phyloP scores from a whole-genome alignment of 805 yeast species.

The Danielia oregonensis region DNA sequence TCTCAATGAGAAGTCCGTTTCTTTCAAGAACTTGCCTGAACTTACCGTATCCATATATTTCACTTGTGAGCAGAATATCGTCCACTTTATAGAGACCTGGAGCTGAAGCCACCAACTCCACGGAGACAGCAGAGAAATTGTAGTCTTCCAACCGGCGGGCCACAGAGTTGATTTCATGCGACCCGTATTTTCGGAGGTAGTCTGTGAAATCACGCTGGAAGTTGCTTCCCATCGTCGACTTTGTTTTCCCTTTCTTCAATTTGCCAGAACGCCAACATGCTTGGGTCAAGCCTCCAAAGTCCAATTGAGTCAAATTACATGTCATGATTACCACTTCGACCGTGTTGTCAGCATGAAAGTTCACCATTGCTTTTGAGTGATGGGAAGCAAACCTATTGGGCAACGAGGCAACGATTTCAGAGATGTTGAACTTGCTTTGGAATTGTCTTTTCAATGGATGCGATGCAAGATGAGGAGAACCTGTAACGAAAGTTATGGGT shows the following conservation, averaged over 20 bases:
- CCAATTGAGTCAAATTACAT: conserved; percentile 53
- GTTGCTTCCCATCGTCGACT: conserved; percentile 2
- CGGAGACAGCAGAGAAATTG: conserved; percentile 47
- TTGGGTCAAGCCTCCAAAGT: conserved; percentile 57
- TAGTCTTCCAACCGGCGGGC: conserved; percentile 25
- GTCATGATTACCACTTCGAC: conserved; percentile 56
- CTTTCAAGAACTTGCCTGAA: conserved; percentile 38
- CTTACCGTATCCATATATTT: conserved; percentile 46
- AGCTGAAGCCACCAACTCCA: conserved; percentile 52
- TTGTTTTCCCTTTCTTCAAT: conserved; percentile 14
- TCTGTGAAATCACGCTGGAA: conserved; percentile 45
- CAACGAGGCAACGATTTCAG: conserved; percentile 29
- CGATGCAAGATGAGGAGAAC: conserved; percentile 14
- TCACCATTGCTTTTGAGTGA: conserved; percentile 67
- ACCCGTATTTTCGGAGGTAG: conserved; percentile 45
- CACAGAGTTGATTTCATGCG: conserved; percentile 22
- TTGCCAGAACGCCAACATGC: conserved; percentile 63
- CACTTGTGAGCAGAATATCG: conserved; percentile 12
- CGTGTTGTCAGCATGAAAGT: conserved; percentile 43
- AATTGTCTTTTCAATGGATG: conserved; percentile 6
- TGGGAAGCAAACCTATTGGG: conserved; percentile 44
- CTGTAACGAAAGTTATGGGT: conserved; percentile 30
- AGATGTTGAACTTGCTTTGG: conserved; percentile 19
- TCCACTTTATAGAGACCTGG: conserved; percentile 38
- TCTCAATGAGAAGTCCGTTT: conserved; percentile 25